phyloP scores from a whole-genome alignment of 805 yeast genomes.

The Kodamaea kaohsiungensis region DNA sequence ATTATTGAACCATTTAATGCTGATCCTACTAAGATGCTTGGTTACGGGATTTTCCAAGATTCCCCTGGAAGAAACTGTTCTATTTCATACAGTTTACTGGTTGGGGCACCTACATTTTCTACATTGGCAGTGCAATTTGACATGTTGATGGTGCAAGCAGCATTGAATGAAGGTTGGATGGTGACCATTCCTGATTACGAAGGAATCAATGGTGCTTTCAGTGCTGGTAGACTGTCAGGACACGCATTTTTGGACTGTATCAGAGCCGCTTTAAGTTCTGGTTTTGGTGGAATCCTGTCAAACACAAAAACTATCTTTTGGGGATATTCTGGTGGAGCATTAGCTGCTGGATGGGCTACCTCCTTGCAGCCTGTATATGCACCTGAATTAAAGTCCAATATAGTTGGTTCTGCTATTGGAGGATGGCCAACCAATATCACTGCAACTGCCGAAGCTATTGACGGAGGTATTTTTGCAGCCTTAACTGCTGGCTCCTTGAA shows the following conservation, averaged over 20 bases:
- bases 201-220: conserved; percentile 29
- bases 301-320: conserved; percentile 23
- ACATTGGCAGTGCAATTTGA: conserved; percentile 16
- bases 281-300: conserved; percentile 16
- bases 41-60: conserved; percentile 26
- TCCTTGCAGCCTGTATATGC: conserved; percentile 35
- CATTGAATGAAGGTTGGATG: conserved; percentile 28
- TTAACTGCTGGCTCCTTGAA: conserved; percentile 27
- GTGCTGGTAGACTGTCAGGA: conserved; percentile 32
- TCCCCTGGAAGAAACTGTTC: conserved; percentile 25
- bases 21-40: conserved; percentile 21
- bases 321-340: conserved; percentile 40
- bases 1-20: conserved; percentile 28
- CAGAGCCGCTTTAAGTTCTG: conserved; percentile 23
- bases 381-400: conserved; percentile 22
- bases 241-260: conserved; percentile 29
- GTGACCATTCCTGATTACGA: conserved; percentile 35
- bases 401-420: conserved; percentile 35
- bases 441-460: conserved; percentile 21
- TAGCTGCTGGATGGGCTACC: conserved; percentile 41
- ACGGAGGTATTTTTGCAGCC: conserved; percentile 29
- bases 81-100: conserved; percentile 22
- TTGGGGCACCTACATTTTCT: conserved; percentile 8
- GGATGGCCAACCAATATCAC: conserved; percentile 36
- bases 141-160: conserved; percentile 11